Conservation (phyloP, 1,284 basidiomycete genomes). For the Kwoniella shivajii region DNA sequence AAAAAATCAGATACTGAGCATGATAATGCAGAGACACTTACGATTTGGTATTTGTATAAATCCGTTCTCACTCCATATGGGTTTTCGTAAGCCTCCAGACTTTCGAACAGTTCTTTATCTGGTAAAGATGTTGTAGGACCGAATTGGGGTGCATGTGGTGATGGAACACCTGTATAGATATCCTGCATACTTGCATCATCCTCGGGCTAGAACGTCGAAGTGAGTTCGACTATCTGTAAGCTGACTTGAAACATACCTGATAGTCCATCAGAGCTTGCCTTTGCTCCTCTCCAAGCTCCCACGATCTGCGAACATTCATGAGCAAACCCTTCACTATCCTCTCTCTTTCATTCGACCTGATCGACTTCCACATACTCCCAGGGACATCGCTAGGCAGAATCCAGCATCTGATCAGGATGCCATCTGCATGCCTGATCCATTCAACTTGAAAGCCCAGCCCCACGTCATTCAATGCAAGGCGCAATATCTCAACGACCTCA, state of each 20-base stretch:
- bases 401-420: conserved; percentile 12
- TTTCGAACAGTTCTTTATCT: conserved; percentile 30
- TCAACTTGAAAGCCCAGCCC: conserved; percentile 17
- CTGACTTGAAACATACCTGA: conserved; percentile 8
- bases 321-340: conserved; percentile 9
- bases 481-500: background rate
- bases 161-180: conserved; percentile 37
- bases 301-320: background rate
- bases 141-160: conserved; percentile 28
- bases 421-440: conserved; percentile 4
- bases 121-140: conserved; percentile 5
- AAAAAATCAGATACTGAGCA: background rate
- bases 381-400: conserved; percentile 14
- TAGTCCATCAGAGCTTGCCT: conserved; percentile 5
- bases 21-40: conserved; percentile 19
- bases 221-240: background rate
- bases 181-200: conserved; percentile 33
- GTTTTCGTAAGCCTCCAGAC: conserved; percentile 31
- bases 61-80: conserved; percentile 35
- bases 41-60: conserved; percentile 46
- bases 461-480: conserved; percentile 8
- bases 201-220: conserved; percentile 7
- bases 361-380: conserved; percentile 16
- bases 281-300: conserved; percentile 4
- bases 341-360: conserved; percentile 4